Base-by-base conservation (phyloP, 2,329 filamentous ascomycete species). In the Xylariaceae sp. region DNA sequence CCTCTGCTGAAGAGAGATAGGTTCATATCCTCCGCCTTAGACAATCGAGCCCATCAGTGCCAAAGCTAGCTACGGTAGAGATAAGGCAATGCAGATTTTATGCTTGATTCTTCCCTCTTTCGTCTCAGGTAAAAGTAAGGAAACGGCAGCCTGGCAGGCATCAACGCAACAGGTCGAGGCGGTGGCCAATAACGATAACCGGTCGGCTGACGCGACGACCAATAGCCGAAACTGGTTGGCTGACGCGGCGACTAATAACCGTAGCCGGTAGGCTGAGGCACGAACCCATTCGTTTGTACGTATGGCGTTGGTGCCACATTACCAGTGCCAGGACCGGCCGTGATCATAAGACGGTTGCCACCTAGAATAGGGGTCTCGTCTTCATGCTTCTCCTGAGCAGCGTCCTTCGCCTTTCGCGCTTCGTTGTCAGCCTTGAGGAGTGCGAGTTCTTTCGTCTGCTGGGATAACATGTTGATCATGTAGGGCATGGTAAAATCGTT, bases 401-500 rank as follows among this genome's bases (percentile, higher is more conserved):
- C 76, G 66, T 94, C 88, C 61, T 84, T 85, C 37, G 79, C 79
- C 74, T 96, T 96, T 67, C 91, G 87, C 69, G 91, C 89, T 73
- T 99, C 95, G 69, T 97, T 99, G 74, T 99, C 95, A 59, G 89
- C 89, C 80, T 95, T 95, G 58, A 99, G 81, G 56, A 79, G 72
- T 56, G 91, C 84, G 63, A 99, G 87, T 54, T 95, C 87, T 63
- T 87, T 85, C 40, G 89, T 91, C 75, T 97, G 91, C 73, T 96
- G 91, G 64, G 86, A 84, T 60, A 99, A 80, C 77, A 95, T 88
- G 77, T 97, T 99, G 82, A 99, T 97, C 90, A 99, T 95, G 80
- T 95, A 99, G 19, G 94, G 94, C 95, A 99, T 99, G 47, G 91
- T 95, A 76, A 96, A 99, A 76, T 99, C 94, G 66, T 86, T 85